A percentile compares a stretch with the other conserved stretches of the same genome.
phyloP scores from a whole-genome alignment of 139 green algal genomes.

The Choricystis sp. region DNA sequence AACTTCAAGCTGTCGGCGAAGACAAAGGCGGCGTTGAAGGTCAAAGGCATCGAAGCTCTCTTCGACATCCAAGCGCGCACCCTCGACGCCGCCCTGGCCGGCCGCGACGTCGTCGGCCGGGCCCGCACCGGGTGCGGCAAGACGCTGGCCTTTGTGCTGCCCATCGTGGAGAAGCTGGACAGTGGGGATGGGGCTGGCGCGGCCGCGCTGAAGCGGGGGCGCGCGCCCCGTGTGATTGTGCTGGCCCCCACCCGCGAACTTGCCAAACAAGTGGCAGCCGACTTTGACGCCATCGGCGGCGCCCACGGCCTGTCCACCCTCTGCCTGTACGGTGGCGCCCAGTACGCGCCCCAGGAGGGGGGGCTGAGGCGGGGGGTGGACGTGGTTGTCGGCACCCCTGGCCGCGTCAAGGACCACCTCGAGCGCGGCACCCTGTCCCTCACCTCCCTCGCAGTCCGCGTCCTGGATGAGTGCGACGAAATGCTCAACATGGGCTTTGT shows the following conservation, averaged over 20 bases:
- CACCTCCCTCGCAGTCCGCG: constrained; percentile 43
- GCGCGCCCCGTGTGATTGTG: constrained; percentile 61
- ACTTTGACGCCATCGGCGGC: constrained; percentile 75
- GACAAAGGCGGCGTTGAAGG: constrained; percentile 53
- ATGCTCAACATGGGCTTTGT: constrained; percentile 99
- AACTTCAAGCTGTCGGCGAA: constrained; percentile 52
- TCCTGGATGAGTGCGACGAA: constrained; percentile 97
- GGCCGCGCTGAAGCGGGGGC: constrained; percentile 15
- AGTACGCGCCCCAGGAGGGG: constrained; percentile 56
- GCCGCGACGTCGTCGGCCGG: constrained; percentile 78
- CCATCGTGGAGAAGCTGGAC: constrained; percentile 73
- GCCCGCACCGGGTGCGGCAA: constrained; percentile 92
- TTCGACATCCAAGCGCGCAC: constrained; percentile 90
- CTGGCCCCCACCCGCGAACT: constrained; percentile 94
- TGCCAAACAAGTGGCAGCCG: constrained; percentile 87
- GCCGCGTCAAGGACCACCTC: constrained; percentile 89
- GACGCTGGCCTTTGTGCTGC: constrained; percentile 94
- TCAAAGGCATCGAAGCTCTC: constrained; percentile 71
- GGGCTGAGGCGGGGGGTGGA: constrained; percentile 71
- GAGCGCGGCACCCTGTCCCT: constrained; percentile 71
- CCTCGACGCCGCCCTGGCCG: constrained; percentile 50
- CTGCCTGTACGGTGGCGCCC: constrained; percentile 88
- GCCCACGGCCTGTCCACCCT: constrained; percentile 46
- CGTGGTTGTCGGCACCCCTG: constrained; percentile 88
- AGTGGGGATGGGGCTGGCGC: constrained; percentile 1